Evolutionary conservation across 2,329 filamentous ascomycete species (phyloP).

Genomic region (Huntiella decipiens): DNA sequence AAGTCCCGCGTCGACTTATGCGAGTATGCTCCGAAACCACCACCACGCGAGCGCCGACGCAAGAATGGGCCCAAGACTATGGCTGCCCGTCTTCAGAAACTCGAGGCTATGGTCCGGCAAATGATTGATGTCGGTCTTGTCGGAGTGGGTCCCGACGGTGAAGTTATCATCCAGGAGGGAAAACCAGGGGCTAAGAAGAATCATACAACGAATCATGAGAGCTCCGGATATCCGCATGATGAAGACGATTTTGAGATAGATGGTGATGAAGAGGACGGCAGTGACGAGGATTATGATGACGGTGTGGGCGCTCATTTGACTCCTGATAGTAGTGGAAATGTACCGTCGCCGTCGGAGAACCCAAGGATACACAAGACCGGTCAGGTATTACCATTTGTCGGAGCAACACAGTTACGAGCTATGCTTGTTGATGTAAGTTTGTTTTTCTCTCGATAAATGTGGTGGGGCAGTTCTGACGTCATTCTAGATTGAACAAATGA

Average conservation of each 20-base stretch:
- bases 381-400: slow-evolving; percentile 31
- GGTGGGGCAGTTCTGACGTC: background rate
- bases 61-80: slow-evolving; percentile 20
- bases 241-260: background rate
- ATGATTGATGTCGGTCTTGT: slow-evolving; percentile 28
- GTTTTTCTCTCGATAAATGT: background rate
- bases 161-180: background rate
- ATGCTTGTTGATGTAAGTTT: slow-evolving; percentile 37
- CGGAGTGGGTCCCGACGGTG: slow-evolving; percentile 3
- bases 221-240: too few species aligned
- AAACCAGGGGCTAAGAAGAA: background rate
- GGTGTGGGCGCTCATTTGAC: background rate
- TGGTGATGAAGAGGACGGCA: background rate
- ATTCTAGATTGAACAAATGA: slow-evolving; percentile 36
- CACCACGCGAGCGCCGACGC: slow-evolving; percentile 17
- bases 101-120: slow-evolving; percentile 37
- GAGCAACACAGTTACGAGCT: slow-evolving; percentile 40
- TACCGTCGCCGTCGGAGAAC: background rate
- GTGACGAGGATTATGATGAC: slow-evolving; percentile 2
- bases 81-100: slow-evolving; percentile 32
- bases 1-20: slow-evolving; percentile 28
- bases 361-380: slow-evolving; percentile 11
- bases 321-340: slow-evolving; percentile 26
- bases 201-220: background rate
- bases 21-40: slow-evolving; percentile 28